Conservation (phyloP, 768 basidiomycete species). For the Auriscalpium orientale region DNA sequence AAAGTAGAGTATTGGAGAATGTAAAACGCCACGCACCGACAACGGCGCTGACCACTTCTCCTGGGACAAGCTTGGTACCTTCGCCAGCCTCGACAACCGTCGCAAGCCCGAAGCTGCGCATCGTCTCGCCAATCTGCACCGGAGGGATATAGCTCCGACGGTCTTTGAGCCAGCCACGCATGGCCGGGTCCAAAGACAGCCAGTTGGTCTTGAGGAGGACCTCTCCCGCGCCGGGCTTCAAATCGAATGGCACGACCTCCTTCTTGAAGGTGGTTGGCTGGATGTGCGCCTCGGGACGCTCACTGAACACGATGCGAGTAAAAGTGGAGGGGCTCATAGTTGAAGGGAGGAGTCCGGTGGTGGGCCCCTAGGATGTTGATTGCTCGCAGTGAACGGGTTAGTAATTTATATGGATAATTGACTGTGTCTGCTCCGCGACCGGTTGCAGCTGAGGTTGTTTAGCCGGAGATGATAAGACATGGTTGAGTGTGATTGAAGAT, state of each 20-base stretch:
- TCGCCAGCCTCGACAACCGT: slow-evolving; percentile 53
- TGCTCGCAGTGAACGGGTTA: too few species aligned
- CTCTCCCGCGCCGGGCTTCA: slow-evolving; percentile 45
- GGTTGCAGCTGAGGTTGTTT: too few species aligned
- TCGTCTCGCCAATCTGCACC: slow-evolving; percentile 39
- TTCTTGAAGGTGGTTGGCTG: slow-evolving; percentile 66
- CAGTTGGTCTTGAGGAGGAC: slow-evolving; percentile 75
- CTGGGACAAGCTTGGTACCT: slow-evolving; percentile 47
- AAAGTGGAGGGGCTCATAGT: slow-evolving; percentile 24
- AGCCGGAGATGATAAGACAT: too few species aligned
- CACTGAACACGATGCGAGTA: slow-evolving; percentile 67
- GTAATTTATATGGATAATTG: too few species aligned
- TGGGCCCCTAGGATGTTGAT: too few species aligned
- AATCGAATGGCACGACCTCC: slow-evolving; percentile 43
- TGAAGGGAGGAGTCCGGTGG: too few species aligned
- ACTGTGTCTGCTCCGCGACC: too few species aligned
- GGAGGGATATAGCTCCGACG: slow-evolving; percentile 55
- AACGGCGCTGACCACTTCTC: slow-evolving; percentile 59
- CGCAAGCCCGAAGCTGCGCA: slow-evolving; percentile 65
- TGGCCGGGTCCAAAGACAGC: slow-evolving; percentile 83
- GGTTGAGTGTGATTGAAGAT: too few species aligned
- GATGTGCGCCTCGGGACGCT: slow-evolving; percentile 63
- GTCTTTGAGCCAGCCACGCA: slow-evolving; percentile 79
- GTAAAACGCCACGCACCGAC: slow-evolving; percentile 41
- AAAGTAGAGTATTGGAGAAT: neutral